phyloP scores from a whole-genome alignment of 345 rosid species.

The Syzygium grande region DNA sequence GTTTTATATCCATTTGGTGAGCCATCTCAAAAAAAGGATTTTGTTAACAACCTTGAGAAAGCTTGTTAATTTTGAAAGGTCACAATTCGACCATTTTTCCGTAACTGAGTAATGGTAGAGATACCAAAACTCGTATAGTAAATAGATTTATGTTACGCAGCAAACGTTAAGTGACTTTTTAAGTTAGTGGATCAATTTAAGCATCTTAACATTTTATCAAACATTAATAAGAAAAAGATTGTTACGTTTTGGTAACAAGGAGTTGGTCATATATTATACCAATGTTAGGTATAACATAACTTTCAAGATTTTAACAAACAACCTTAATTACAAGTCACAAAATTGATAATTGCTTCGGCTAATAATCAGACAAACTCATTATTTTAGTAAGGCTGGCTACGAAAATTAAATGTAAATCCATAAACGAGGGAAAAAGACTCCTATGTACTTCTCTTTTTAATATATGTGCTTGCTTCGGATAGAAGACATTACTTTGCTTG shows the following conservation, averaged over 20 bases:
- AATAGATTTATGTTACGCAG: neutral
- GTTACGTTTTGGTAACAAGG: neutral
- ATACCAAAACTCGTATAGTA: neutral
- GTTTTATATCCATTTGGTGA: too few relatives aligned
- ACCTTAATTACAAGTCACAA: neutral
- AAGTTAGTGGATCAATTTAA: neutral
- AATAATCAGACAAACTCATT: neutral
- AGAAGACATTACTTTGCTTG: conserved; percentile 2
- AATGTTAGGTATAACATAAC: neutral
- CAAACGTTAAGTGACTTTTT: neutral
- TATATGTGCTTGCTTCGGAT: conserved; percentile 1
- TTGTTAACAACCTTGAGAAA: too few relatives aligned
- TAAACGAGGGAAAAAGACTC: neutral
- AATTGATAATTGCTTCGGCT: neutral
- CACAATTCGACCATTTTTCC: neutral
- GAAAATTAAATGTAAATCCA: neutral
- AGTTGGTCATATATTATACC: neutral
- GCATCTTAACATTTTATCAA: neutral
- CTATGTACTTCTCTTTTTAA: too few relatives aligned
- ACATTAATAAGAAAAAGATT: neutral
- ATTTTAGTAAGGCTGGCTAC: neutral
- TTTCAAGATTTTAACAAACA: neutral
- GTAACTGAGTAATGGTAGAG: neutral
- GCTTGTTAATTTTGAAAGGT: neutral
- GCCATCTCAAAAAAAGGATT: too few relatives aligned